phyloP scores from a whole-genome alignment of 148 eudicot genomes.

The Rhododendron williamsianum region DNA sequence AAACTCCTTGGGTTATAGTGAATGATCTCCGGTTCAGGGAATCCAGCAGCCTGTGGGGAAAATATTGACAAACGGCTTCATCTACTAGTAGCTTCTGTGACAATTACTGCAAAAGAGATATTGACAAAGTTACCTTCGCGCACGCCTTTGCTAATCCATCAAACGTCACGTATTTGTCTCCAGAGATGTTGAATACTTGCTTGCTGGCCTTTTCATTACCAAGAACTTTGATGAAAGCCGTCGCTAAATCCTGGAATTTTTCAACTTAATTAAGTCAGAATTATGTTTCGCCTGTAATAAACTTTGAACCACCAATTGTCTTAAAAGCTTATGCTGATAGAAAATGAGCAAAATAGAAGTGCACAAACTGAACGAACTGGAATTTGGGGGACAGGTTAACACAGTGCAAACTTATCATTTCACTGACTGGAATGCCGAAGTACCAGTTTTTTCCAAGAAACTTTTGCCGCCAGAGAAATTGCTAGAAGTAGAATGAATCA shows the following conservation, averaged over 20 bases:
- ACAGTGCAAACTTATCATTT: background rate
- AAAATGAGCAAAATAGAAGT: background rate
- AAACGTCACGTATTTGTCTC: conserved; percentile 88
- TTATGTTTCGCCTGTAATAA: background rate
- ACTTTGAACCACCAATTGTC: background rate
- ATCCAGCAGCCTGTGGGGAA: conserved; percentile 74
- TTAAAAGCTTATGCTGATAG: background rate
- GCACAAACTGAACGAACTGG: background rate
- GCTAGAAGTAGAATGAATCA: no score
- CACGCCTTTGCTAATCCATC: conserved; percentile 97
- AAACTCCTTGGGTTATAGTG: conserved; percentile 85
- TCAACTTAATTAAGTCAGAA: background rate
- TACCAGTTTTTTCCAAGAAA: background rate
- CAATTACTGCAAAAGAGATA: background rate
- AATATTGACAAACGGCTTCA: background rate
- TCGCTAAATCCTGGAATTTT: conserved; percentile 70
- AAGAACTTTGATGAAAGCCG: conserved; percentile 70
- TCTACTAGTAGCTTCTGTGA: background rate
- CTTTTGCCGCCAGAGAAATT: background rate
- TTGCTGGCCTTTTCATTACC: conserved; percentile 82
- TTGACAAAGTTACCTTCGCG: conserved; percentile 58
- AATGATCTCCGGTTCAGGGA: conserved; percentile 93
- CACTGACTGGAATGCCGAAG: background rate
- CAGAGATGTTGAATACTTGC: conserved; percentile 84
- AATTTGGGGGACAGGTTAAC: background rate